phyloP scores from a whole-genome alignment of 345 rosid genomes.

The Syzygium jambos region DNA sequence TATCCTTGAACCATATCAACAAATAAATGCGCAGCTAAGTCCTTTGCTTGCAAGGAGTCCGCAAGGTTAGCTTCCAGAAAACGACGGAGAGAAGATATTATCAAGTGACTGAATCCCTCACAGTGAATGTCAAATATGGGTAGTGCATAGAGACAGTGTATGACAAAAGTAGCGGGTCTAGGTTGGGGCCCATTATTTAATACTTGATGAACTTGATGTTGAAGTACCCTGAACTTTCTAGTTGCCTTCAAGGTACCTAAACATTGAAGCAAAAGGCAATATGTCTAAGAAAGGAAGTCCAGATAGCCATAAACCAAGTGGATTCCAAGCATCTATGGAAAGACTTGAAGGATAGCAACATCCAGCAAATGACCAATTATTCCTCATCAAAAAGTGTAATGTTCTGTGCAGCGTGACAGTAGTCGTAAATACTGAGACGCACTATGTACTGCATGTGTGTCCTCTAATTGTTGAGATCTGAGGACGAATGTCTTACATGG shows the following conservation, averaged over 20 bases:
- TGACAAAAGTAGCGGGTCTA: constrained; percentile 60
- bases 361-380: not conserved
- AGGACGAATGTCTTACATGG: not conserved
- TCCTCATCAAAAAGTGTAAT: not conserved
- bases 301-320: not conserved
- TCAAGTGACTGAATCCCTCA: constrained; percentile 91
- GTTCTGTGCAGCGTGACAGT: not conserved
- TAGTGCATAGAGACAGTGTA: constrained; percentile 56
- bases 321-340: not conserved
- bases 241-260: constrained; percentile 74
- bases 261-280: not conserved
- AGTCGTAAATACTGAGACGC: not conserved
- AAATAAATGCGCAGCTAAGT: constrained; percentile 51
- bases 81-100: constrained; percentile 68
- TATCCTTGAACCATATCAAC: constrained; percentile 39
- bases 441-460: not conserved
- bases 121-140: constrained; percentile 56
- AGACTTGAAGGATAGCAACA: not conserved
- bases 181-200: constrained; percentile 62
- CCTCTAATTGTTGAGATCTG: not conserved
- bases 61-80: constrained; percentile 28
- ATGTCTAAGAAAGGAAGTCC: not conserved
- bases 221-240: constrained; percentile 65
- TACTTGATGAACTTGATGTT: constrained; percentile 50
- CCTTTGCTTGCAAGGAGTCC: constrained; percentile 46